These are phyloP conservation scores for Crithidia fasciculata DNA, from an alignment of 208 protist species.

Conservation along the genomic window DNA sequence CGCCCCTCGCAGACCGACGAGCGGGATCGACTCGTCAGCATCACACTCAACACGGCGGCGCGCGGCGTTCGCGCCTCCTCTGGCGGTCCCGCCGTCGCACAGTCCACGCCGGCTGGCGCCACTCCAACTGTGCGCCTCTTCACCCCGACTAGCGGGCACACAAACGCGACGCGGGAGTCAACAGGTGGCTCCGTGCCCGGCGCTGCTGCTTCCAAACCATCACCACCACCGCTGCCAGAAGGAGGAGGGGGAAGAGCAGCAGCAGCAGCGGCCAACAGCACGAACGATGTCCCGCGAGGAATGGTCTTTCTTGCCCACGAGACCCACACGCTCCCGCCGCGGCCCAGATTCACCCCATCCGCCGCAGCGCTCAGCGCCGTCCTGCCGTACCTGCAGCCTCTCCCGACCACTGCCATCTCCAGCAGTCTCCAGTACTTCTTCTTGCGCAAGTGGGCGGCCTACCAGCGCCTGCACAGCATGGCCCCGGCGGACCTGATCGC, in stretches of 20 bases:
- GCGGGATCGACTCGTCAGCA: conserved; percentile 27
- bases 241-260: background rate
- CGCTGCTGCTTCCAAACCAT: no score
- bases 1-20: conserved; percentile 21
- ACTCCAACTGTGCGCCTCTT: conserved; percentile 6
- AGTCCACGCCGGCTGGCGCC: background rate
- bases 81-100: background rate
- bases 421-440: conserved; percentile 35
- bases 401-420: conserved; percentile 18
- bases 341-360: conserved; percentile 12
- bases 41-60: conserved; percentile 22
- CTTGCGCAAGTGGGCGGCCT: conserved; percentile 40
- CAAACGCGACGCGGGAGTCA: background rate
- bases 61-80: conserved; percentile 15
- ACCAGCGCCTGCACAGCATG: conserved; percentile 27
- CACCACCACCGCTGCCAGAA: background rate
- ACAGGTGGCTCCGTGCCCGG: background rate
- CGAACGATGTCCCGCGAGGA: conserved; percentile 11
- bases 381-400: conserved; percentile 9
- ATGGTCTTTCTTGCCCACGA: conserved; percentile 25
- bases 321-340: conserved; percentile 22
- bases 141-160: background rate
- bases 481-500: conserved; percentile 25
- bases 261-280: background rate
- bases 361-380: background rate